phyloP scores from a whole-genome alignment of 1,284 basidiomycete species.

The Porodaedalea pini region DNA sequence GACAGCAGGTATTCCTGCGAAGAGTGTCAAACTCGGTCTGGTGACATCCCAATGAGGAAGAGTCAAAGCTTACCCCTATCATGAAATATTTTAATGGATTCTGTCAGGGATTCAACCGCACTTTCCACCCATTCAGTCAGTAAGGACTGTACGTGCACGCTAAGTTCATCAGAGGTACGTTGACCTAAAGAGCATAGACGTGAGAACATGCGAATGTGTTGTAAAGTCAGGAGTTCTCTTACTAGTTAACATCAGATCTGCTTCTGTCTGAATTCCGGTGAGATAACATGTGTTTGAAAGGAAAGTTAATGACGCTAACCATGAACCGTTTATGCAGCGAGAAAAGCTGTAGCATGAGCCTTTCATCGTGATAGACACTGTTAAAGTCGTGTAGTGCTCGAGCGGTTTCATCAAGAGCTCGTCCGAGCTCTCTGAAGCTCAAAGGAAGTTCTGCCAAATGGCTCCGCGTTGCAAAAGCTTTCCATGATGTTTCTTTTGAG shows the following conservation, averaged over 20 bases:
- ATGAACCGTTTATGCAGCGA: background rate
- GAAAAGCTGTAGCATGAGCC: background rate
- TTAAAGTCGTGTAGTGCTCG: background rate
- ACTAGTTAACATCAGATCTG: background rate
- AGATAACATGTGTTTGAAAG: background rate
- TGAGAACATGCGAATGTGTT: no score
- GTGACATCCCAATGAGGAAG: no score
- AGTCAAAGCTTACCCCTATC: conserved; percentile 3
- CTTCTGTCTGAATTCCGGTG: background rate
- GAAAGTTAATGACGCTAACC: background rate
- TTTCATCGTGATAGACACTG: conserved; percentile 3
- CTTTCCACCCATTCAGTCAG: background rate
- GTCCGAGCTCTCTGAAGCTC: background rate
- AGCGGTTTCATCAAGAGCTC: background rate
- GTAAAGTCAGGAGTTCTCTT: no score
- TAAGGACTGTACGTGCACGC: background rate
- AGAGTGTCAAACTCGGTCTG: background rate
- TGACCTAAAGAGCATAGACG: background rate
- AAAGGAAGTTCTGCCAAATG: background rate
- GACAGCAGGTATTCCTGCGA: background rate
- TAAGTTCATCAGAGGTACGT: no score
- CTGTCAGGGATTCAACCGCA: background rate
- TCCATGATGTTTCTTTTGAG: no score
- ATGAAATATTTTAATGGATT: background rate
- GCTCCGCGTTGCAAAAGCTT: background rate